Evolutionary conservation across 352 stramenopile genomes (phyloP).

Genomic region (Paralagenidium karlingii): DNA sequence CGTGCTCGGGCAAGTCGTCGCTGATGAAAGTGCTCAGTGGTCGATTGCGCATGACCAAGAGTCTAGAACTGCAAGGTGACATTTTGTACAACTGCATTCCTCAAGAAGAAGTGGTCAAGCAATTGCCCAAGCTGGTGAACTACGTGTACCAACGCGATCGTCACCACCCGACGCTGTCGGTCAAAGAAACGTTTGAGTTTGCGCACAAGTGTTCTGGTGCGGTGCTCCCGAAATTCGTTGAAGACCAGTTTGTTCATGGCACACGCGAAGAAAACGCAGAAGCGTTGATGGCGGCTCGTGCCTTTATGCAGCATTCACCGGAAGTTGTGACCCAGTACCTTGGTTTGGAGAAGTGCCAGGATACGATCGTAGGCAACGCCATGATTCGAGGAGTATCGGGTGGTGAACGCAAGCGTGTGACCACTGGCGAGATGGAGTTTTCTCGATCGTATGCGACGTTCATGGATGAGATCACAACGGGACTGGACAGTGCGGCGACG

Average conservation of each 20-base stretch:
- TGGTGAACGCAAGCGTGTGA: constrained; percentile 55
- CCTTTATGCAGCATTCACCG: constrained; percentile 18
- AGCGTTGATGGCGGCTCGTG: constrained; percentile 20
- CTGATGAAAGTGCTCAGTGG: constrained; percentile 38
- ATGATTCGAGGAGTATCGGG: constrained; percentile 42
- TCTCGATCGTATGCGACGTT: constrained; percentile 50
- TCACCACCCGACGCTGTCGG: constrained; percentile 27
- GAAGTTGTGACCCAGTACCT: constrained; percentile 42
- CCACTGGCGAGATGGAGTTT: constrained; percentile 74
- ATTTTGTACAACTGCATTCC: constrained; percentile 31
- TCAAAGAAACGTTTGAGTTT: constrained; percentile 45
- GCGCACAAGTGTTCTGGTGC: constrained; percentile 23
- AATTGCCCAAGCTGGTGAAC: constrained; percentile 22
- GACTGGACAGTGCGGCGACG: constrained; percentile 82
- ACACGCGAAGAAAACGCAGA: constrained; percentile 21
- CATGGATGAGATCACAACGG: constrained; percentile 87
- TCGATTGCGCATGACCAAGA: constrained; percentile 29
- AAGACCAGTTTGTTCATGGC: constrained; percentile 18
- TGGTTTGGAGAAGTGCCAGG: constrained; percentile 26
- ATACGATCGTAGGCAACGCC: constrained; percentile 41
- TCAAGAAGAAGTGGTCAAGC: constrained; percentile 11
- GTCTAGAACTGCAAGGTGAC: constrained; percentile 21
- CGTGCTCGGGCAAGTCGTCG: constrained; percentile 21
- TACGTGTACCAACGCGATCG: constrained; percentile 34
- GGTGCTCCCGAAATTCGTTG: constrained; percentile 19